Percentiles rank a stretch among this genome's conserved stretches.
These are phyloP conservation scores for Phanerochaete sordida DNA, from an alignment of 768 basidiomycete genomes.

Conservation along the genomic window DNA sequence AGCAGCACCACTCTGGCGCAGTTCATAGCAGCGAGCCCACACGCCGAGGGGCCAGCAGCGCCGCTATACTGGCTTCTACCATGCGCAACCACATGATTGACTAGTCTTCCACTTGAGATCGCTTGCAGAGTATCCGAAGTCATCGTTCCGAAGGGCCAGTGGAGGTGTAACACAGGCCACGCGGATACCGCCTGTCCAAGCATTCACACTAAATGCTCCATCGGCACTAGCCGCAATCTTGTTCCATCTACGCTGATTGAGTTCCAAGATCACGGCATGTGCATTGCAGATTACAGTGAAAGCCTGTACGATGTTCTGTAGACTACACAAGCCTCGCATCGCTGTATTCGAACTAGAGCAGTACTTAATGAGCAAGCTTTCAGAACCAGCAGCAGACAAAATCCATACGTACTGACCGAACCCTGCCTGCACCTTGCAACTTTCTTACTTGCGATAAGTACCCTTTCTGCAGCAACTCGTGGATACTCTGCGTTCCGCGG, in stretches of 20 bases:
- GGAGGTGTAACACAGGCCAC: neutral
- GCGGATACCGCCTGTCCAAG: neutral
- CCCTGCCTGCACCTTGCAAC: too few relatives aligned
- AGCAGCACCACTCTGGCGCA: conserved; percentile 50
- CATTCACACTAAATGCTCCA: neutral
- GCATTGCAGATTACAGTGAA: neutral
- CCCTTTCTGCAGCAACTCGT: too few relatives aligned
- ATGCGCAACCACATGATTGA: conserved; percentile 37
- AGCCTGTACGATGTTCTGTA: neutral
- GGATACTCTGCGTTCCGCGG: too few relatives aligned
- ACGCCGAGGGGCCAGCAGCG: conserved; percentile 45
- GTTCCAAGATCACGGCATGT: neutral
- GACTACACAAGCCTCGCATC: neutral
- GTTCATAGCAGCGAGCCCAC: conserved; percentile 66
- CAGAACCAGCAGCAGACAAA: too few relatives aligned
- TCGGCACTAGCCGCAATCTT: neutral
- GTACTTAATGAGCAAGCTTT: too few relatives aligned
- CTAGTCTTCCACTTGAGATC: neutral
- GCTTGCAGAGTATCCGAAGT: neutral
- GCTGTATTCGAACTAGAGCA: too few relatives aligned
- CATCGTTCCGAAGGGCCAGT: neutral
- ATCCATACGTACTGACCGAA: too few relatives aligned
- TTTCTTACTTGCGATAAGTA: too few relatives aligned
- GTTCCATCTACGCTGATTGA: neutral
- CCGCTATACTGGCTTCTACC: conserved; percentile 51